Conservation (phyloP, 768 basidiomycete species). For the Mycena polygramma region DNA sequence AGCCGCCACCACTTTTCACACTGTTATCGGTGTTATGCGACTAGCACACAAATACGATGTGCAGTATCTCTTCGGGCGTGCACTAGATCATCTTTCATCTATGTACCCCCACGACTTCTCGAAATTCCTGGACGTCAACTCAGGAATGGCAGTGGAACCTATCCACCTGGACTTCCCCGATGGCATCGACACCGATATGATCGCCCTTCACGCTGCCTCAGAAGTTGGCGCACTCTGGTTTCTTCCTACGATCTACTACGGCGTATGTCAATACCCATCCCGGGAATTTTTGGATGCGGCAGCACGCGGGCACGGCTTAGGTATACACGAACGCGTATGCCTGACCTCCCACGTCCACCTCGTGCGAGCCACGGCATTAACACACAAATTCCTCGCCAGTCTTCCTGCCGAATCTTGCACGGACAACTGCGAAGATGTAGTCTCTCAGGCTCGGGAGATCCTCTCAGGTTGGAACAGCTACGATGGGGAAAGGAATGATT, state of each 20-base stretch:
- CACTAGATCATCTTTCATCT: background rate
- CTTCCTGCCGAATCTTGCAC: background rate
- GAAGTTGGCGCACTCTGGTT: conserved; percentile 8
- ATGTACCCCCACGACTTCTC: background rate
- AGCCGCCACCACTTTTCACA: no score
- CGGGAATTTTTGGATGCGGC: background rate
- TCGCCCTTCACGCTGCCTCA: background rate
- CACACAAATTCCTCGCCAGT: background rate
- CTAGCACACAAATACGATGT: background rate
- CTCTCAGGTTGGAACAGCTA: background rate
- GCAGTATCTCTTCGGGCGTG: background rate
- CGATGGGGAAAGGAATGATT: background rate
- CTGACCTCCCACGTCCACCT: background rate
- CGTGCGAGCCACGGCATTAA: background rate
- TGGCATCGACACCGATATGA: background rate
- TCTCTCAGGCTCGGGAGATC: background rate
- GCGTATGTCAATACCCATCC: background rate
- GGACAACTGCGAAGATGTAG: background rate
- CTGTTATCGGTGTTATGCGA: background rate
- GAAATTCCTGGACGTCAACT: background rate
- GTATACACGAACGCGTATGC: background rate
- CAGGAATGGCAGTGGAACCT: no score
- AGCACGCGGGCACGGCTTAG: background rate
- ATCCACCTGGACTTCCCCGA: no score
- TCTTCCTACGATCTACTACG: background rate